phyloP scores from a whole-genome alignment of 1,284 basidiomycete species.

The Ceratobasidium sp. region DNA sequence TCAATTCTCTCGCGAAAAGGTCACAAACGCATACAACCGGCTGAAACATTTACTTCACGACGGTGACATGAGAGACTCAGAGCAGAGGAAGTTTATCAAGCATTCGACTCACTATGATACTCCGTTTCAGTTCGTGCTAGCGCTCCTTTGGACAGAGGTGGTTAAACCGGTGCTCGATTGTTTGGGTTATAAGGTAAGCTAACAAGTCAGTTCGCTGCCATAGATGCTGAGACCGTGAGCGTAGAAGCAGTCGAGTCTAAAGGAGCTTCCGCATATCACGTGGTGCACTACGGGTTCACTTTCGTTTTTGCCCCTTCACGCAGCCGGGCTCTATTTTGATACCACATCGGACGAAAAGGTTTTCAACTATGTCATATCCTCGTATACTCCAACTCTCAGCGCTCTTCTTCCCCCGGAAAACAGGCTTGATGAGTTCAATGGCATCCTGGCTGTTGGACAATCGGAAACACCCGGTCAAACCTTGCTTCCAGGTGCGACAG shows the following conservation, averaged over 20 bases:
- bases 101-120: neutral
- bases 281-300: constrained; percentile 33
- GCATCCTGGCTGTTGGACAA: constrained; percentile 29
- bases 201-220: neutral
- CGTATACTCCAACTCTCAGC: constrained; percentile 28
- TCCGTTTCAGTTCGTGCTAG: neutral
- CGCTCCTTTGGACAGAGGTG: constrained; percentile 4
- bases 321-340: constrained; percentile 15
- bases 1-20: neutral
- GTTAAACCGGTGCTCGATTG: constrained; percentile 13
- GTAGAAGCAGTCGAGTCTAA: neutral
- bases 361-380: constrained; percentile 28
- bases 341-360: neutral
- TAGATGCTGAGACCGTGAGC: neutral
- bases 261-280: constrained; percentile 2
- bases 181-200: constrained; percentile 17
- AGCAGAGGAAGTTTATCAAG: neutral
- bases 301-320: constrained; percentile 37
- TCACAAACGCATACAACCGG: neutral
- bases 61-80: neutral
- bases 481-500: constrained; percentile 6
- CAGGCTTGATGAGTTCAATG: neutral
- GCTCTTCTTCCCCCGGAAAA: neutral
- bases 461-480: constrained; percentile 4
- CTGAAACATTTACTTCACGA: neutral